Evolutionary conservation across 192 early-diverging fungal species (phyloP).

Genomic region (Bifiguratus adelaidae): DNA sequence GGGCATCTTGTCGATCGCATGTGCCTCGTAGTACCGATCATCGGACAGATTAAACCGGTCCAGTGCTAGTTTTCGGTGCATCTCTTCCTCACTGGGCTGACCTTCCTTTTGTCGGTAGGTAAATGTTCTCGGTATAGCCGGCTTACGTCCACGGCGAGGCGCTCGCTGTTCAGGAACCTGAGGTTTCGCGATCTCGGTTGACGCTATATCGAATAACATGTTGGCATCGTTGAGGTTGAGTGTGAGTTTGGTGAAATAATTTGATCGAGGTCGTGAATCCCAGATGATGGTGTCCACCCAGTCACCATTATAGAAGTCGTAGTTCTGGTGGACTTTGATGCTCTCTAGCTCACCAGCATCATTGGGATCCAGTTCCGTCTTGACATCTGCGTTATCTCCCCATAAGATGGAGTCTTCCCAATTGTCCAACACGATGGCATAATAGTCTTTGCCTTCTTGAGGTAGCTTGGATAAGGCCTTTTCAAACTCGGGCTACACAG

Average conservation of each 20-base stretch:
- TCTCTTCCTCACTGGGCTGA: constrained; percentile 46
- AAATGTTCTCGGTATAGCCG: not conserved
- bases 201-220: constrained; percentile 58
- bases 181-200: constrained; percentile 28
- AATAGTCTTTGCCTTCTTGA: constrained; percentile 31
- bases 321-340: constrained; percentile 28
- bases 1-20: constrained; percentile 50
- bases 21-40: constrained; percentile 75
- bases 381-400: constrained; percentile 34
- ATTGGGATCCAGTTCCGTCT: not conserved
- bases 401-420: constrained; percentile 86
- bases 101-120: constrained; percentile 15
- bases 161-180: constrained; percentile 11
- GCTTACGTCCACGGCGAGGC: constrained; percentile 14
- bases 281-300: constrained; percentile 78
- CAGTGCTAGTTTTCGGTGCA: constrained; percentile 42
- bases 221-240: constrained; percentile 65
- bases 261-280: constrained; percentile 51
- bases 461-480: no score
- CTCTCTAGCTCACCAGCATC: not conserved
- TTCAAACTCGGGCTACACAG: no score
- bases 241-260: constrained; percentile 39
- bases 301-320: constrained; percentile 47
- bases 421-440: constrained; percentile 60
- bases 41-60: constrained; percentile 84